Percentiles rank a stretch among this genome's conserved stretches.
Conservation (phyloP, 1,284 basidiomycete genomes). For the Naganishia sp. region DNA sequence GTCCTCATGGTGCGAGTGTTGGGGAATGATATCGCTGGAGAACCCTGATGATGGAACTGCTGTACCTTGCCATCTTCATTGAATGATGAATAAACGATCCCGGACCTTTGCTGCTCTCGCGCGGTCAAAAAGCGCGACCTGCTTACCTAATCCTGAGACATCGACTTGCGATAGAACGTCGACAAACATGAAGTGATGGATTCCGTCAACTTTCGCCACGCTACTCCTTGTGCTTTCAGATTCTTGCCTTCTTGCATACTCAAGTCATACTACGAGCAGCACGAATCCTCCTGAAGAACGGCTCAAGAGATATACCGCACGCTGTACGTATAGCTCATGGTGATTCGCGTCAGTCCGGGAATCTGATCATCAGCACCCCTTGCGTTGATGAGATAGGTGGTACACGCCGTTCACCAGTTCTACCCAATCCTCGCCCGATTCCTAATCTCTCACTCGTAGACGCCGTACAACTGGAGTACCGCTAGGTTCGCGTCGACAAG, state of each 20-base stretch:
- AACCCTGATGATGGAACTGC: neutral
- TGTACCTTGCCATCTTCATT: neutral
- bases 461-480: too few species aligned
- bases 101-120: neutral
- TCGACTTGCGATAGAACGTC: constrained; percentile 4
- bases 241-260: neutral
- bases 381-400: too few species aligned
- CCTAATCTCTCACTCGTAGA: too few species aligned
- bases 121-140: constrained; percentile 10
- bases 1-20: neutral
- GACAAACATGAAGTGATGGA: neutral
- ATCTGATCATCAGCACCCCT: neutral
- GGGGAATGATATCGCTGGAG: neutral
- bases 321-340: too few species aligned
- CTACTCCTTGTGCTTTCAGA: neutral
- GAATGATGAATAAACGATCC: constrained; percentile 8
- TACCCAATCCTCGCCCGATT: too few species aligned
- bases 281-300: neutral
- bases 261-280: neutral
- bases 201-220: neutral
- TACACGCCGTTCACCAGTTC: too few species aligned
- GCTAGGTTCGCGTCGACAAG: too few species aligned
- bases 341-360: neutral
- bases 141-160: constrained; percentile 28
- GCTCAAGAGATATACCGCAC: neutral